Percentiles rank a stretch among this genome's conserved stretches.
Evolutionary conservation across 257 asterid genomes (phyloP).

Genomic region (Nicotiana benthamiana): DNA sequence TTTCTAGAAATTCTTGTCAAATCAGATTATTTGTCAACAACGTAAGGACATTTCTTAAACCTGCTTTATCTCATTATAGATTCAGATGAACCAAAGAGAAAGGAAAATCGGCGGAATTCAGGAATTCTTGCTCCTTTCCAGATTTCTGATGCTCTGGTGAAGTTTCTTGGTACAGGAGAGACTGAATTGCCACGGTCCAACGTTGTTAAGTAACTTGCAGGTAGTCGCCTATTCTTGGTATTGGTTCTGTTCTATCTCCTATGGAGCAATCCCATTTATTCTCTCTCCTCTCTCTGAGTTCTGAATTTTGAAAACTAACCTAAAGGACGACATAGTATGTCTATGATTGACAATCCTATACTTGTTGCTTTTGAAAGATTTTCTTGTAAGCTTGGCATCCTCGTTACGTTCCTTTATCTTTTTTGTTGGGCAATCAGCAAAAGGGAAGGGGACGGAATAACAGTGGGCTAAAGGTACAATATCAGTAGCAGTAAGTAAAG

Average conservation of each 20-base stretch:
- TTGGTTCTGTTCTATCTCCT: too few species aligned
- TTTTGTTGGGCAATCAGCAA: too few species aligned
- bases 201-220: constrained; percentile 42
- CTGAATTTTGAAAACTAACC: neutral
- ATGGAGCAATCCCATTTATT: too few species aligned
- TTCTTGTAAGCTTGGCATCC: neutral
- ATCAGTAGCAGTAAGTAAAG: too few species aligned
- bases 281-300: neutral
- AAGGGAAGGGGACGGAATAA: too few species aligned
- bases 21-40: neutral
- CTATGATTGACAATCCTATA: neutral
- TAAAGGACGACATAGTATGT: neutral
- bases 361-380: too few species aligned
- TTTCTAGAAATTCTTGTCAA: too few species aligned
- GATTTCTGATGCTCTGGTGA: constrained; percentile 69
- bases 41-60: neutral
- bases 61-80: constrained; percentile 18
- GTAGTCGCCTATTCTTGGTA: too few species aligned
- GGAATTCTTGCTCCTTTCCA: constrained; percentile 75
- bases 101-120: constrained; percentile 56
- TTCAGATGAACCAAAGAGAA: constrained; percentile 52
- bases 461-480: too few species aligned
- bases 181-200: constrained; percentile 56
- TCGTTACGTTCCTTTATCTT: too few species aligned
- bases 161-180: constrained; percentile 89